phyloP scores from a whole-genome alignment of 192 early-diverging fungal genomes.

The Coemansia sp. region DNA sequence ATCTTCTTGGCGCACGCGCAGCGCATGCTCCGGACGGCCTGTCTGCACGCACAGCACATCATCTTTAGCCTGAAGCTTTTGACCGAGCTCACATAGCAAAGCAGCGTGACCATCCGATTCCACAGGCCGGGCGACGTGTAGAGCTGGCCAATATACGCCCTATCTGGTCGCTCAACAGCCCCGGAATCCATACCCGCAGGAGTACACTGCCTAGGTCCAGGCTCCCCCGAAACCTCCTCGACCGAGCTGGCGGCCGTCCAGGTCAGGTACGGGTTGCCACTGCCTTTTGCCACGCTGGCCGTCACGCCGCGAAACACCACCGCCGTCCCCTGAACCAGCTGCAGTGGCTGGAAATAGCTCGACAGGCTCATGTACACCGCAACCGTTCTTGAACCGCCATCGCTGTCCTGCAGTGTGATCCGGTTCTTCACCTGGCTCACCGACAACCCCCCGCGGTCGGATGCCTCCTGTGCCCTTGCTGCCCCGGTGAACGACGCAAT shows the following conservation, averaged over 20 bases:
- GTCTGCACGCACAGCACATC: constrained; percentile 13
- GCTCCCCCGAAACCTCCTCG: neutral
- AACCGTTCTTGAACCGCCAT: constrained; percentile 2
- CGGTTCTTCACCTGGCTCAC: constrained; percentile 14
- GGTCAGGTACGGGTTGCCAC: constrained; percentile 13
- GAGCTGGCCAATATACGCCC: no score
- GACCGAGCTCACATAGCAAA: constrained; percentile 6
- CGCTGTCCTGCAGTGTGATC: constrained; percentile 13
- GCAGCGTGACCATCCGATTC: neutral
- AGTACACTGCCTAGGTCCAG: no score
- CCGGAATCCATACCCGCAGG: no score
- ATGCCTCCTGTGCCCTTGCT: neutral
- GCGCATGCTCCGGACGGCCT: constrained; percentile 8
- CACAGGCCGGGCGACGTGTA: neutral
- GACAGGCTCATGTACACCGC: constrained; percentile 21
- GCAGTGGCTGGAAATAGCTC: constrained; percentile 22
- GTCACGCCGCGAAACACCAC: constrained; percentile 11
- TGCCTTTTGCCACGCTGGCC: constrained; percentile 4
- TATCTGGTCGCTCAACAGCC: no score
- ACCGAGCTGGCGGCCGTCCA: constrained; percentile 7
- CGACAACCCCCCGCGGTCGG: neutral
- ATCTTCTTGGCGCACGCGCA: constrained; percentile 21
- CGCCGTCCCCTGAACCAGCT: constrained; percentile 21
- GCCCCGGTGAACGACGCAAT: neutral
- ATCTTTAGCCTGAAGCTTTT: constrained; percentile 5